Evolutionary conservation across 1,139 yeast genomes (phyloP), one percentile per base, ranked within the genome.

Genomic region (Williopsis jadinii): DNA sequence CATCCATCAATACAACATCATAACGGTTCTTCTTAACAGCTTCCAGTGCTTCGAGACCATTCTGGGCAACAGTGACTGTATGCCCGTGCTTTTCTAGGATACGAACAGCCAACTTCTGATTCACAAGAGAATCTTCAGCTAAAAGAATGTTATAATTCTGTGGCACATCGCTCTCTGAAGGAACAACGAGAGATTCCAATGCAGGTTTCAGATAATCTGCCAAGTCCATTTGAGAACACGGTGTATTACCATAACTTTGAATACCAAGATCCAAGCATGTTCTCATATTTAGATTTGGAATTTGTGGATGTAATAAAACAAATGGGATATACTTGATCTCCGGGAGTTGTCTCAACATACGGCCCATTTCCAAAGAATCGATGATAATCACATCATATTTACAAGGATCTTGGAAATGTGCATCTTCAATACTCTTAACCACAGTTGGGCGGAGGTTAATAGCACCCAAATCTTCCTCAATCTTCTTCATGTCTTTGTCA

Each of bases 1-100:
- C 95, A 66, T 86, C 95, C 95, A 86, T 86, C 51, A 86, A 71
- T 12, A 86, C 86, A 39, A 83, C 92, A 57, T 86, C 95, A 59
- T 80, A 85, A 8, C 45, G 43, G 27, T 49, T 47, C 38, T 67
- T 61, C 58, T 80, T 73, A 35, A 84, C 80, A 0, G 90, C 90
- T 50, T 85, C 87, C 53, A 76, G 76, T 0, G 95, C 95, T 54
- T 84, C 88, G 45, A 78, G 67, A 11, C 95, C 95, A 59, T 86
- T 86, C 56, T 84, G 94, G 13, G 86, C 95, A 40, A 83, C 95
- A 46, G 80, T 83, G 9, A 84, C 88, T 45, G 74, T 71, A 61
- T 85, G 95, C 24, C 90, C 90, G 60, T 84, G 85, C 59, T 85
- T 85, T 58, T 84, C 88, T 47, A 85, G 68, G 39, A 85, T 85